Percentiles rank a stretch among this genome's conserved stretches.
These are phyloP conservation scores for Artemisia argyi DNA, from an alignment of 129 eudicot genomes.

Conservation along the genomic window DNA sequence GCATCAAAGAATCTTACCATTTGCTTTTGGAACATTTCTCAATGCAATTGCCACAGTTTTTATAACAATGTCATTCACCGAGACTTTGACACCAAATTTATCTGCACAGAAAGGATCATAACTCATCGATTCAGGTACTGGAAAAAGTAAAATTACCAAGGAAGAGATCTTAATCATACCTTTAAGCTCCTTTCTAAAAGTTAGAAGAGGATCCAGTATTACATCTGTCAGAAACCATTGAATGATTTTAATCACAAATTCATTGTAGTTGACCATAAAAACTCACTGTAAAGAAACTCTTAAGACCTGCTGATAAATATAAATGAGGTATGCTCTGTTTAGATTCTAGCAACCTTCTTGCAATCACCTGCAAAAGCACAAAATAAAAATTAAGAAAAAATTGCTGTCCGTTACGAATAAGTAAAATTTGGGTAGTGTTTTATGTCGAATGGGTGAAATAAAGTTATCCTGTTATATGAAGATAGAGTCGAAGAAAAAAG, in stretches of 20 bases:
- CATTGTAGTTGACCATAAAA: not conserved
- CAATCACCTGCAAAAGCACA: conserved; percentile 67
- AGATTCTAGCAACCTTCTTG: conserved; percentile 89
- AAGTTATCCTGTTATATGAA: too few species aligned
- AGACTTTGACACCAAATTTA: conserved; percentile 85
- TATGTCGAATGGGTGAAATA: too few species aligned
- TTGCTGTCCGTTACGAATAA: too few species aligned
- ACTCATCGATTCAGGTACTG: conserved; percentile 11
- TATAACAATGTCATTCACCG: conserved; percentile 93
- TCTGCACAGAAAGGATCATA: conserved; percentile 40
- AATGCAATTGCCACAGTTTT: conserved; percentile 90
- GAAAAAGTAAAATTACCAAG: conserved; percentile 3
- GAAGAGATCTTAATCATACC: conserved; percentile 44
- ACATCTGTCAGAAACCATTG: conserved; percentile 61
- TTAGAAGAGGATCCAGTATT: conserved; percentile 86
- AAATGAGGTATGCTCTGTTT: conserved; percentile 73
- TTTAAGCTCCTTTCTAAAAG: conserved; percentile 89
- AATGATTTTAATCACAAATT: conserved; percentile 17
- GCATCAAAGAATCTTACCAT: conserved; percentile 52
- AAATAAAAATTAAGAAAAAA: not conserved
- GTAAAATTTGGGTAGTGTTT: too few species aligned
- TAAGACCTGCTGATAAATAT: conserved; percentile 78
- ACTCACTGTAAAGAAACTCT: conserved; percentile 13
- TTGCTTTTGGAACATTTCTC: conserved; percentile 88
- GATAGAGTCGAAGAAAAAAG: not conserved